Conservation (phyloP, 139 green algal genomes). For the Auxenochlorella pyrenoidosa region DNA sequence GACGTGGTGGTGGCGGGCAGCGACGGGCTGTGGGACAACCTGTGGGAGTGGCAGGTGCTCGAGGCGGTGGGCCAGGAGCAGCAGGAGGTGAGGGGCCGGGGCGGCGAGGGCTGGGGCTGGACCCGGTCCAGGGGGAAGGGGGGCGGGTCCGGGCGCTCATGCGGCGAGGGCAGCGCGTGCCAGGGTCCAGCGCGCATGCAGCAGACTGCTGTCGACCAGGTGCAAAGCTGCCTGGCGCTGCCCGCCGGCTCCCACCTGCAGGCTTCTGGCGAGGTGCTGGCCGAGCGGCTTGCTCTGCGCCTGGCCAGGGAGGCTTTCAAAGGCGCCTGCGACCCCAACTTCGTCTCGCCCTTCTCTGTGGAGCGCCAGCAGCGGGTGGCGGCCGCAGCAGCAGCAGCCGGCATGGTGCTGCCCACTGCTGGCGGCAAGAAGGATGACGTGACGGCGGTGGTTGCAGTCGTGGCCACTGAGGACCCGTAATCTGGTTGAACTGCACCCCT, state of each 20-base stretch:
- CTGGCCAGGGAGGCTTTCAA: constrained; percentile 45
- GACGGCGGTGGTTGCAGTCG: constrained; percentile 77
- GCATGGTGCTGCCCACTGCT: constrained; percentile 39
- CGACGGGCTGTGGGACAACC: constrained; percentile 98
- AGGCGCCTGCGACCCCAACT: constrained; percentile 41
- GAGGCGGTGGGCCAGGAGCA: constrained; percentile 9
- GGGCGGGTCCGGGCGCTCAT: background rate
- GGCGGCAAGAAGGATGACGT: constrained; percentile 92
- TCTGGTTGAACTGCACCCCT: background rate
- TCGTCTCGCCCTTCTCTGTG: constrained; percentile 76
- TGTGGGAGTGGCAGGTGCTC: constrained; percentile 90
- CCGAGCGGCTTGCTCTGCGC: constrained; percentile 34
- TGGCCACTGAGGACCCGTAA: constrained; percentile 17
- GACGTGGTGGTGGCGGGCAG: constrained; percentile 74
- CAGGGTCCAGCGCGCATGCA: background rate
- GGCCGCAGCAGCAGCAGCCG: constrained; percentile 12
- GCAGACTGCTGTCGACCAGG: too few species aligned
- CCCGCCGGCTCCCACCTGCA: background rate
- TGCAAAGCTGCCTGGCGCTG: background rate
- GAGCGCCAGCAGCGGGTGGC: constrained; percentile 50
- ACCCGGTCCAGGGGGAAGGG: too few species aligned
- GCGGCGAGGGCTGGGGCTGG: background rate
- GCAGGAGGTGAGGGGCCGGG: background rate
- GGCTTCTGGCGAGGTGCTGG: constrained; percentile 1
- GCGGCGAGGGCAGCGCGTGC: background rate